These are phyloP conservation scores for Sugiyamaella pinicola DNA, from an alignment of 1,139 yeast species.

Conservation along the genomic window DNA sequence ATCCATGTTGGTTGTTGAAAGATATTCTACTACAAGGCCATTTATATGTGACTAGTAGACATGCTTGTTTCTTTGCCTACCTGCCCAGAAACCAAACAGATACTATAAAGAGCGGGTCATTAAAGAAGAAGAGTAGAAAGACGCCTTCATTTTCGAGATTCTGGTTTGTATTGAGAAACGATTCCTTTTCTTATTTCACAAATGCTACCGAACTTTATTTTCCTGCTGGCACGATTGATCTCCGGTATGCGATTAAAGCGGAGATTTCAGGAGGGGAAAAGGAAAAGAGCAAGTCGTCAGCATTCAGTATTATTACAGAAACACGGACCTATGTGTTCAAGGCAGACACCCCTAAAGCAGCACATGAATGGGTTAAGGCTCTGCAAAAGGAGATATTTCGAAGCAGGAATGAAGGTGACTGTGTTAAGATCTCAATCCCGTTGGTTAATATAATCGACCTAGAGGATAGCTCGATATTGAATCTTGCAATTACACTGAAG, in stretches of 20 bases:
- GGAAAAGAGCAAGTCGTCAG: conserved; percentile 36
- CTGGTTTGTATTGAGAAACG: conserved; percentile 79
- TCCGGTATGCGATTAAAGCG: conserved; percentile 63
- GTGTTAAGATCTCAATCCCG: conserved; percentile 79
- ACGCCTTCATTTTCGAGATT: conserved; percentile 47
- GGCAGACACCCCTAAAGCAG: conserved; percentile 72
- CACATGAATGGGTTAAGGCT: conserved; percentile 77
- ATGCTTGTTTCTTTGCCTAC: conserved; percentile 75
- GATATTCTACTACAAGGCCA: conserved; percentile 89
- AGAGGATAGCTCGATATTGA: conserved; percentile 55
- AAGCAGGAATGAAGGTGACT: conserved; percentile 66
- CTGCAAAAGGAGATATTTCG: conserved; percentile 78
- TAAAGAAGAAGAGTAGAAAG: conserved; percentile 41
- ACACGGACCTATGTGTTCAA: conserved; percentile 63
- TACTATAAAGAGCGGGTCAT: conserved; percentile 50
- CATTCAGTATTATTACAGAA: conserved; percentile 50
- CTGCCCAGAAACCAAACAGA: conserved; percentile 56
- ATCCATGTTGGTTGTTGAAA: conserved; percentile 75
- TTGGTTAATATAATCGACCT: conserved; percentile 64
- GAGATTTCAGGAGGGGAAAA: conserved; percentile 46
- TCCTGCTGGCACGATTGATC: conserved; percentile 74
- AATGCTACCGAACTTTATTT: conserved; percentile 79
- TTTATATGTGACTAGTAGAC: conserved; percentile 65
- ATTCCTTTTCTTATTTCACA: conserved; percentile 67
- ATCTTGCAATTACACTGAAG: conserved; percentile 52